Conservation (phyloP, 768 basidiomycete genomes). For the Pisolithus albus region DNA sequence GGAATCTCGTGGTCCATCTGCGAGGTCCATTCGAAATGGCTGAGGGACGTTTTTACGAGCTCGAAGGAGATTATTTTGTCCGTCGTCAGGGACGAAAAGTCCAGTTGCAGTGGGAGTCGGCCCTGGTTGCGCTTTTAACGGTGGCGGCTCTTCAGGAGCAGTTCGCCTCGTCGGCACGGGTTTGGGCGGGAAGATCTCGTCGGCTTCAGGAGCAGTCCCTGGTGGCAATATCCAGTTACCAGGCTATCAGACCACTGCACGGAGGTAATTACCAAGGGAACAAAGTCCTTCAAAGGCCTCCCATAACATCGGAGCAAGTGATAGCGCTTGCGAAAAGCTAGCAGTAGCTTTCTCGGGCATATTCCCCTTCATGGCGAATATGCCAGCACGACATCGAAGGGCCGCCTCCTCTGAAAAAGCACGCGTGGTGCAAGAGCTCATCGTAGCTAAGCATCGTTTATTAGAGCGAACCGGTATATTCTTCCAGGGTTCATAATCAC, state of each 20-base stretch:
- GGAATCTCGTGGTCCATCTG: constrained; percentile 51
- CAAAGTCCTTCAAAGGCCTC: constrained; percentile 91
- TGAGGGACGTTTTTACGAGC: constrained; percentile 46
- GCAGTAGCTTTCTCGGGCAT: constrained; percentile 63
- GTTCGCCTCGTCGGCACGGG: constrained; percentile 48
- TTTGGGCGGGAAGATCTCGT: constrained; percentile 64
- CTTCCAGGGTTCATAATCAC: constrained; percentile 19
- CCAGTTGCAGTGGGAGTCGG: constrained; percentile 60
- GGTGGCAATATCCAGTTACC: constrained; percentile 8
- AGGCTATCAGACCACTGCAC: constrained; percentile 7
- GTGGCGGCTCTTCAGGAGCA: constrained; percentile 45
- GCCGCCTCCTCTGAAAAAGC: constrained; percentile 68
- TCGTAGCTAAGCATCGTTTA: constrained; percentile 41
- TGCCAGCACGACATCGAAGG: constrained; percentile 70
- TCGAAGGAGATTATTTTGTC: constrained; percentile 50
- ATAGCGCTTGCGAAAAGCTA: constrained; percentile 67
- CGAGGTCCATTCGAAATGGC: constrained; percentile 53
- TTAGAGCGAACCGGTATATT: constrained; percentile 2
- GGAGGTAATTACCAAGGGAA: constrained; percentile 49
- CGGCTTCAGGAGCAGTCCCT: constrained; percentile 69
- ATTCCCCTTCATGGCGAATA: constrained; percentile 72
- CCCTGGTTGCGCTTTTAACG: constrained; percentile 29
- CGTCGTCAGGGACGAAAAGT: constrained; percentile 71
- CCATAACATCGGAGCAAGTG: constrained; percentile 76
- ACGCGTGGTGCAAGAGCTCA: constrained; percentile 45